These are phyloP conservation scores for Chrysochromulina parva DNA, from an alignment of 78 protist genomes.

Conservation along the genomic window DNA sequence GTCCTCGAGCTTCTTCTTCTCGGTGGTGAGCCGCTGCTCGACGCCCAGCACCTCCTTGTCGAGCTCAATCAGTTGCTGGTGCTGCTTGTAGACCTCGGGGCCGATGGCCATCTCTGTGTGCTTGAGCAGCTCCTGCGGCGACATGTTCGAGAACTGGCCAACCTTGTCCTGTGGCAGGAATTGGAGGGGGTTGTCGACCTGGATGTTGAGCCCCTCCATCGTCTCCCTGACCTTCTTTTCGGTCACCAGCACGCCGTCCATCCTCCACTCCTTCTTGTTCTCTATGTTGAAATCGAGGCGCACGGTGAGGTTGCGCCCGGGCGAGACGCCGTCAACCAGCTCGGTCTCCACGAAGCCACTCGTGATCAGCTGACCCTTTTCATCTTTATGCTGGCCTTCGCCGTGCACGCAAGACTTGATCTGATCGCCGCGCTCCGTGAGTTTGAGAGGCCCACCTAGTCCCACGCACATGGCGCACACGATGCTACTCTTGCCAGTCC, in stretches of 20 bases:
- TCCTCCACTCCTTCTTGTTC: background rate
- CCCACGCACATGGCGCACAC: conserved; percentile 87
- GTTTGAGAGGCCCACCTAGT: conserved; percentile 77
- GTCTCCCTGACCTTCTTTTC: conserved; percentile 23
- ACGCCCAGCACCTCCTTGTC: background rate
- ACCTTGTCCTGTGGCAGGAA: conserved; percentile 91
- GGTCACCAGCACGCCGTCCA: background rate
- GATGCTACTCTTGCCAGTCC: conserved; percentile 84
- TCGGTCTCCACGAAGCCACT: conserved; percentile 77
- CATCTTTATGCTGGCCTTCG: conserved; percentile 42
- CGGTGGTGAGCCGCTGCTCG: background rate
- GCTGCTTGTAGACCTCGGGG: background rate
- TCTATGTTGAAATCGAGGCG: background rate
- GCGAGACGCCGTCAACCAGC: conserved; percentile 34
- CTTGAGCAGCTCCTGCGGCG: conserved; percentile 64
- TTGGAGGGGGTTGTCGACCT: conserved; percentile 82
- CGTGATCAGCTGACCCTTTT: conserved; percentile 62
- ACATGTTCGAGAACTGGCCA: conserved; percentile 62
- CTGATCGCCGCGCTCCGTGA: background rate
- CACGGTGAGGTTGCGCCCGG: background rate
- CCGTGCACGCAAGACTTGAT: conserved; percentile 52
- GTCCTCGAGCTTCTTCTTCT: conserved; percentile 45
- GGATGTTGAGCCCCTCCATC: conserved; percentile 51
- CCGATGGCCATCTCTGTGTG: conserved; percentile 59
- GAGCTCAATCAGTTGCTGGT: background rate